Base-by-base conservation (phyloP, 179 eudicot species). In the Corrigiola litoralis region DNA sequence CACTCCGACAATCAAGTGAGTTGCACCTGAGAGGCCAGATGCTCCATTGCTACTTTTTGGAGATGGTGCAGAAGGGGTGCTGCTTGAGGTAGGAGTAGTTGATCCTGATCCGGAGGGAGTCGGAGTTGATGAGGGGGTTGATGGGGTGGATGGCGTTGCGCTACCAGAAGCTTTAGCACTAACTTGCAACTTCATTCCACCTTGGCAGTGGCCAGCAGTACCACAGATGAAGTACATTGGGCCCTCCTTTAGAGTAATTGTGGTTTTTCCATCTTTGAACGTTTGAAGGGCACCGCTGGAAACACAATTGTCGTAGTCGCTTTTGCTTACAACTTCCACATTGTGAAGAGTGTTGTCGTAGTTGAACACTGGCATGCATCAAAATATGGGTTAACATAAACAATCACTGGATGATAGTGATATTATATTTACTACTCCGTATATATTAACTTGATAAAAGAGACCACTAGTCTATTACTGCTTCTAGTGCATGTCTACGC, bases 151-250 rank as follows among this genome's bases (percentile, higher is more conserved):
- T 5, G 67, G 49, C 1, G 71, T 40, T 2, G 50, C 18, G 41
- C 49, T 51, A 9, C 34, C 51, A 27, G 37, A 18, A n/a, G 50
- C 72, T 14, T 20, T 68, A 33, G 66, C 72, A 10, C 33, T 78
- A 34, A 78, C 69, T 75, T 78, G 81, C 20, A 78, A 61, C 67
- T 70, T 69, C 81, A 78, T 78, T 47, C 75, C 75, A 1, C 27
- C 69, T 0, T 12, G 0, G 27, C 81, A 78, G 24, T 78, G 81
- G 49, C 70, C 66, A 17, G 70, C 12, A 11, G 58, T 61, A 9
- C 81, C 78, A 36, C 81, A 78, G 7, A 78, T 66, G 60, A 78
- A 52, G 81, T 78, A 73, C 3, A 48, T 49, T 27, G 78, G 32
- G 17, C 81, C 78, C 29, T 62, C 54, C 14, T 18, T 55, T 46